Evolutionary conservation across 2,329 filamentous ascomycete genomes (phyloP).

Genomic region (Colletotrichum tropicale): DNA sequence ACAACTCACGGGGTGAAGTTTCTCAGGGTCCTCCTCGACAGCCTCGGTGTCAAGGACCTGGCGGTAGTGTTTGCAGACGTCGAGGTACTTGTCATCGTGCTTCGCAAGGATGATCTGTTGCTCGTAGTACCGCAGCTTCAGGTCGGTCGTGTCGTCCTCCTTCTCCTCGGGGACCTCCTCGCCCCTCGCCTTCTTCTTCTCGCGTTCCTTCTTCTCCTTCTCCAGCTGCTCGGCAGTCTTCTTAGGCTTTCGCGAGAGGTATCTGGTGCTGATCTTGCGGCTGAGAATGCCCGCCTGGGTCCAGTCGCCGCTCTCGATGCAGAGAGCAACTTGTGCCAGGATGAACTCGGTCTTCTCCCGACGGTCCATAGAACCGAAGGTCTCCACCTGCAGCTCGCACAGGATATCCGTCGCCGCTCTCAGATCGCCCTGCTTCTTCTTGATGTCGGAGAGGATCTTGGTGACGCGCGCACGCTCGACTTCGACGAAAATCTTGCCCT

Average conservation of each 20-base stretch:
- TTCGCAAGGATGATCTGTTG: constrained; percentile 96
- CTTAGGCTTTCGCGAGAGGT: constrained; percentile 88
- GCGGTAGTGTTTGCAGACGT: constrained; percentile 97
- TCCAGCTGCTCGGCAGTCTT: constrained; percentile 88
- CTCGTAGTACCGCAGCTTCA: constrained; percentile 96
- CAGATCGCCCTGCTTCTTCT: constrained; percentile 92
- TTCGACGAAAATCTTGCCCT: constrained; percentile 99
- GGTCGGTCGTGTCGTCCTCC: constrained; percentile 90
- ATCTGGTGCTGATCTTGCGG: constrained; percentile 96
- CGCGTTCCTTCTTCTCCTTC: constrained; percentile 86
- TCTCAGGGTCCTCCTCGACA: constrained; percentile 85
- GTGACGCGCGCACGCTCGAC: constrained; percentile 96
- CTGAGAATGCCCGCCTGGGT: constrained; percentile 92
- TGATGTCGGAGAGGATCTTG: constrained; percentile 94
- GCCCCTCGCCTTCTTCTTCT: constrained; percentile 81
- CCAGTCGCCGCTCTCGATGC: constrained; percentile 96
- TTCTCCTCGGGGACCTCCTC: constrained; percentile 80
- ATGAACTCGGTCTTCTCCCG: constrained; percentile 99
- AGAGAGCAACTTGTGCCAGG: constrained; percentile 89
- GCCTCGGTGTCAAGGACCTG: constrained; percentile 96
- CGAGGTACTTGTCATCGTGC: constrained; percentile 96
- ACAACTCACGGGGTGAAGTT: constrained; percentile 78
- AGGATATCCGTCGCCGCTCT: constrained; percentile 90
- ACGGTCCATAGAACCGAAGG: constrained; percentile 96
- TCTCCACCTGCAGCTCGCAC: constrained; percentile 98